Conservation (phyloP, 208 protist species). For the Trypanosoma vivax region DNA sequence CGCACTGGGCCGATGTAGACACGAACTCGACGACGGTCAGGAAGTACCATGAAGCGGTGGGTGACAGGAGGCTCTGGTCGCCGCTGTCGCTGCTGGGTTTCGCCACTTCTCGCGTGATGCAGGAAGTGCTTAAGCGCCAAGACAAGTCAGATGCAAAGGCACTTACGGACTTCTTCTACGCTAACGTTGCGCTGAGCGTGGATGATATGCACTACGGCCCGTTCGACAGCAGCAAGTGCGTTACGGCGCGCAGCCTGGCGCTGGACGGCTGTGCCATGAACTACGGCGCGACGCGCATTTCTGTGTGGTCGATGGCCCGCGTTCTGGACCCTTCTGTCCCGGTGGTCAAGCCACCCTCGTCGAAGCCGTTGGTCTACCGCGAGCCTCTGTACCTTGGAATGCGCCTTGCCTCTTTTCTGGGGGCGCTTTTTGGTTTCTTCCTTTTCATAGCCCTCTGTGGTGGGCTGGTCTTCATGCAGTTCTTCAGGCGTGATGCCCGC, state of each 20-base stretch:
- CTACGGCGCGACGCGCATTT: slow-evolving; percentile 10
- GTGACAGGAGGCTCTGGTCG: not conserved
- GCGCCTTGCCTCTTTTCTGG: slow-evolving; percentile 15
- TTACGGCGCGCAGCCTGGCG: not conserved
- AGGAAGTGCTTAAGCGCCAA: not conserved
- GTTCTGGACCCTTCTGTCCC: slow-evolving; percentile 21
- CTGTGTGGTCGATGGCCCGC: slow-evolving; percentile 13
- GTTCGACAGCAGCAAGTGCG: slow-evolving; percentile 1
- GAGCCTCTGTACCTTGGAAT: not conserved
- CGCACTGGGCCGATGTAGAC: slow-evolving; percentile 2
- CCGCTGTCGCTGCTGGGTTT: not conserved
- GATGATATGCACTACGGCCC: slow-evolving; percentile 15
- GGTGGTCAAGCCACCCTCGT: not conserved
- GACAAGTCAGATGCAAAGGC: not conserved
- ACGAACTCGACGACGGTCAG: not conserved
- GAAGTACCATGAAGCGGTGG: not conserved
- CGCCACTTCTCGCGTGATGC: not conserved
- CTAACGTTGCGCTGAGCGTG: slow-evolving; percentile 3
- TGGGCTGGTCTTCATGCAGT: slow-evolving; percentile 59
- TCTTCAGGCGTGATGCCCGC: slow-evolving; percentile 4
- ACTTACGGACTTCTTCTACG: slow-evolving; percentile 7
- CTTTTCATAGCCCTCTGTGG: slow-evolving; percentile 27
- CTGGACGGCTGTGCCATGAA: slow-evolving; percentile 29
- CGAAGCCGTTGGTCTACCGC: slow-evolving; percentile 25
- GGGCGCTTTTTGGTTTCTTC: slow-evolving; percentile 21